phyloP scores from a whole-genome alignment of 441 rosid species.

The Syzygium syzygioides region DNA sequence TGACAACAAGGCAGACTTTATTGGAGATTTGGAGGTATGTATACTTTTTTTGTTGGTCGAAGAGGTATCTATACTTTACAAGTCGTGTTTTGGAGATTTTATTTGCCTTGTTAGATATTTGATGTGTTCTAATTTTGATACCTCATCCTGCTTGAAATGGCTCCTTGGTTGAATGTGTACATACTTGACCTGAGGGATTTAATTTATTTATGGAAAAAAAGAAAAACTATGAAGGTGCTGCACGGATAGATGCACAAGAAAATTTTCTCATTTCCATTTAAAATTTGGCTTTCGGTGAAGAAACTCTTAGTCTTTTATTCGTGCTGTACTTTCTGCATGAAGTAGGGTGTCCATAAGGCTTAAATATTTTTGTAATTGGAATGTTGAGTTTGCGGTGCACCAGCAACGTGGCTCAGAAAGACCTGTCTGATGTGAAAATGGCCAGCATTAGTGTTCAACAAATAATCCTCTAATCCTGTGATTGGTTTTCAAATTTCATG shows the following conservation, averaged over 20 bases:
- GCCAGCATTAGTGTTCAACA: neutral
- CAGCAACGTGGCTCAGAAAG: neutral
- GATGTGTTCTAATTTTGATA: neutral
- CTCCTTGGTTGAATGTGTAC: neutral
- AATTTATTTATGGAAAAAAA: neutral
- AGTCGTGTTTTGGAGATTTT: neutral
- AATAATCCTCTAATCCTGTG: neutral
- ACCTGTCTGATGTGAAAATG: neutral
- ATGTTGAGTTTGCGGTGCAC: neutral
- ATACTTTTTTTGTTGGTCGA: neutral
- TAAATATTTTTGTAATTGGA: neutral
- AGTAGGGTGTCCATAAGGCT: neutral
- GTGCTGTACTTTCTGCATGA: neutral
- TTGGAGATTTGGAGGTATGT: slow-evolving; percentile 3
- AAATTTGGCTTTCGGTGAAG: neutral
- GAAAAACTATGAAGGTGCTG: neutral
- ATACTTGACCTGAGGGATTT: neutral
- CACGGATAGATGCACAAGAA: neutral
- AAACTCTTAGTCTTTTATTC: neutral
- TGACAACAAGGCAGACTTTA: slow-evolving; percentile 10
- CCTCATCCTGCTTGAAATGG: neutral
- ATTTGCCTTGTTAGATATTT: neutral
- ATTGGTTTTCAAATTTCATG: neutral
- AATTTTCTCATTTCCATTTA: neutral
- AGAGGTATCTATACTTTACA: neutral